Evolutionary conservation across 176 grass and related monocot genomes (phyloP).

Genomic region (Secale cereale): DNA sequence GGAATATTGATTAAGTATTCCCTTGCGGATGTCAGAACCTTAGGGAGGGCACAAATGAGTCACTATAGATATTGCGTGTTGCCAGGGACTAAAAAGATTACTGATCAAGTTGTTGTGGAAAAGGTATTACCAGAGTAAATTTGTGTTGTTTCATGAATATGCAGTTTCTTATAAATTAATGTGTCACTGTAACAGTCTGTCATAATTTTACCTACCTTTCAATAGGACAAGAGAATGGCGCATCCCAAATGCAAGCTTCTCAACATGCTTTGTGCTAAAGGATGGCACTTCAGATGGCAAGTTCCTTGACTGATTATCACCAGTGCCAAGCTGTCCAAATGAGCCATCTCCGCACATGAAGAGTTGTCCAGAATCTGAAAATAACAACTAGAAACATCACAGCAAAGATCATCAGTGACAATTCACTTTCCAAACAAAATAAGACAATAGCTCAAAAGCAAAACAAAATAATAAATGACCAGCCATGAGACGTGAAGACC

Average conservation of each 20-base stretch:
- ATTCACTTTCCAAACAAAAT: slow-evolving; percentile 25
- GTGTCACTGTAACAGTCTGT: background rate
- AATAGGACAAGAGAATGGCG: slow-evolving; percentile 84
- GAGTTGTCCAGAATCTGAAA: slow-evolving; percentile 69
- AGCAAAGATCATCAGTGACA: slow-evolving; percentile 36
- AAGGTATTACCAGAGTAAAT: background rate
- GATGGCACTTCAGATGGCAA: slow-evolving; percentile 59
- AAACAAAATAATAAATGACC: background rate
- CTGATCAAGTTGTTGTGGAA: background rate
- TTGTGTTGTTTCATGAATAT: background rate
- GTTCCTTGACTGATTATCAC: slow-evolving; percentile 60
- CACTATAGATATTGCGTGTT: background rate
- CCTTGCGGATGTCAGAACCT: background rate
- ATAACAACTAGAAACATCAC: slow-evolving; percentile 52
- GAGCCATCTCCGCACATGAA: slow-evolving; percentile 91
- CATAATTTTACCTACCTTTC: slow-evolving; percentile 45
- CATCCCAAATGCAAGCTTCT: slow-evolving; percentile 87
- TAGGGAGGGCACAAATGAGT: background rate
- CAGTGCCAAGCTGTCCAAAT: slow-evolving; percentile 94
- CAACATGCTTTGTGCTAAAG: slow-evolving; percentile 60
- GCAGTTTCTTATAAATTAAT: background rate
- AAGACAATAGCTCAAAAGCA: background rate
- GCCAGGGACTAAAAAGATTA: background rate
- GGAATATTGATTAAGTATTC: background rate
- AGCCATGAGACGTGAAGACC: background rate